Conservation (phyloP, 2,329 filamentous ascomycete genomes). For the Metarhizium anisopliae region DNA sequence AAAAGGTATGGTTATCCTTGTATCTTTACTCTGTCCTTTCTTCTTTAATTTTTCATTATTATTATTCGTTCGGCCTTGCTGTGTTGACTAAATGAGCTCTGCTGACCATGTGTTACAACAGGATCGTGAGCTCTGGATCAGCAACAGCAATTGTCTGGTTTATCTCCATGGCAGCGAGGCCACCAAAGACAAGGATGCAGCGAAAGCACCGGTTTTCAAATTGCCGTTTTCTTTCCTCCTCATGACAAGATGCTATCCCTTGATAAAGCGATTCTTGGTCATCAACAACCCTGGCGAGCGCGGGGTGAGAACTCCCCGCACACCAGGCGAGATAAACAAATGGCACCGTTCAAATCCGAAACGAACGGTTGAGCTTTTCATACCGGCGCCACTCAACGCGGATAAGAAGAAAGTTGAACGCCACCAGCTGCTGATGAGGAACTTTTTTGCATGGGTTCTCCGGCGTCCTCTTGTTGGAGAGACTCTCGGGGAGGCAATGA, state of each 20-base stretch:
- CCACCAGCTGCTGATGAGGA: constrained; percentile 62
- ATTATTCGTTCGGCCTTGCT: background rate
- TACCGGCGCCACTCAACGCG: constrained; percentile 51
- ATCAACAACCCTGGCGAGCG: constrained; percentile 10
- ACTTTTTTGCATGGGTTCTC: constrained; percentile 66
- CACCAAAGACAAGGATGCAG: constrained; percentile 47
- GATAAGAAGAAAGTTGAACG: constrained; percentile 45
- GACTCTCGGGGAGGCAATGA: constrained; percentile 54
- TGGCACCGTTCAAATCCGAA: constrained; percentile 22
- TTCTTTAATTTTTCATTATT: background rate
- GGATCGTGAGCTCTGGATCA: constrained; percentile 65
- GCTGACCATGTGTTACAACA: constrained; percentile 20
- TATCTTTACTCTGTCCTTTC: background rate
- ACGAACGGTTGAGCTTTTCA: constrained; percentile 50
- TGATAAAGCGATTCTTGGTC: constrained; percentile 46
- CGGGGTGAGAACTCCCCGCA: constrained; percentile 18
- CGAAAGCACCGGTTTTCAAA: constrained; percentile 58
- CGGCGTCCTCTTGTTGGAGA: constrained; percentile 58
- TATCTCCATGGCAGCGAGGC: constrained; percentile 45
- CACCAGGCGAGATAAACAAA: constrained; percentile 19
- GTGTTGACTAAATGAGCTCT: background rate
- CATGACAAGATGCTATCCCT: constrained; percentile 46
- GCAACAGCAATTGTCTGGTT: constrained; percentile 59
- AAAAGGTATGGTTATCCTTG: constrained; percentile 3
- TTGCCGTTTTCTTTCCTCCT: constrained; percentile 52